These are phyloP conservation scores for Trichosporon sp. DNA, from an alignment of 1,284 basidiomycete genomes.

Conservation along the genomic window DNA sequence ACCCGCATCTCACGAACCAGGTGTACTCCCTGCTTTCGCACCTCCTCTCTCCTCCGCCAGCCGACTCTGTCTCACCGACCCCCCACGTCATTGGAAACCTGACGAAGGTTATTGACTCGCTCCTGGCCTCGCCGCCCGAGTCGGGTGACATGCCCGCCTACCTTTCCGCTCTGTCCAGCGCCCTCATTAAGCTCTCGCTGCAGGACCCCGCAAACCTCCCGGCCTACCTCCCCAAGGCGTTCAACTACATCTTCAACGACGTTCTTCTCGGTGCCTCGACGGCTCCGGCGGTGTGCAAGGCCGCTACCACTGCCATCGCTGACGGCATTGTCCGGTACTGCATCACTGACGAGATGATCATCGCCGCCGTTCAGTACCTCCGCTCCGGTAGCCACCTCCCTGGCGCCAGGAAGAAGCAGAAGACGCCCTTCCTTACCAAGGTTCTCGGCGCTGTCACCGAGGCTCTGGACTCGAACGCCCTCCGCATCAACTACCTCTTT, in stretches of 20 bases:
- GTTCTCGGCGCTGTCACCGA: conserved; percentile 62
- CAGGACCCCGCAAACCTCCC: conserved; percentile 39
- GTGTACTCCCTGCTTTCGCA: conserved; percentile 74
- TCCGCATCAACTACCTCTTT: conserved; percentile 66
- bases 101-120: conserved; percentile 65
- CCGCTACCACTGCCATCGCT: conserved; percentile 60
- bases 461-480: conserved; percentile 63
- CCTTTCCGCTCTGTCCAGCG: conserved; percentile 58
- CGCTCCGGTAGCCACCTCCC: conserved; percentile 37
- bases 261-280: conserved; percentile 50
- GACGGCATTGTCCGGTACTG: conserved; percentile 61
- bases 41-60: conserved; percentile 57
- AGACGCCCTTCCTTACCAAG: conserved; percentile 58
- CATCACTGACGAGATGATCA: conserved; percentile 62
- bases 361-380: conserved; percentile 52
- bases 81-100: conserved; percentile 52
- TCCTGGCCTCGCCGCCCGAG: conserved; percentile 68
- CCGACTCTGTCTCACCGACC: conserved; percentile 31
- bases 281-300: conserved; percentile 50
- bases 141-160: conserved; percentile 51
- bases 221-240: conserved; percentile 61
- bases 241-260: conserved; percentile 71
- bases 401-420: conserved; percentile 53
- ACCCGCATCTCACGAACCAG: conserved; percentile 78
- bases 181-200: conserved; percentile 44